Percentiles rank a stretch among this genome's conserved stretches.
Conservation (phyloP, 805 yeast genomes). For the Sungouiozyma ichnusensis region DNA sequence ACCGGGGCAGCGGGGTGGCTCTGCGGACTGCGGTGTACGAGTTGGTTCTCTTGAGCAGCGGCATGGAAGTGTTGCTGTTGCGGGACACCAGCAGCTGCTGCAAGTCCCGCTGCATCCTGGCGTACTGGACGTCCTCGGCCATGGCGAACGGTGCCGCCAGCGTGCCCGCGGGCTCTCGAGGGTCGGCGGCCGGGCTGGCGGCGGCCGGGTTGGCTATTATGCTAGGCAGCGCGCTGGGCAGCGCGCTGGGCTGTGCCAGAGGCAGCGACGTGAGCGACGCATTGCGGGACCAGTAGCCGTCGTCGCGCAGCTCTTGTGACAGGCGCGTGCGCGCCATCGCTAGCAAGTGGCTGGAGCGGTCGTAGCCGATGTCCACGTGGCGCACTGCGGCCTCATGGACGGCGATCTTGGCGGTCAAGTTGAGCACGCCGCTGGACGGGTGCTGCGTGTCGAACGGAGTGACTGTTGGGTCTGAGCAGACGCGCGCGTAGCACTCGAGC, state of each 20-base stretch:
- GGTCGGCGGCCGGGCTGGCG: background rate
- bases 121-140: background rate
- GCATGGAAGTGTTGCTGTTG: background rate
- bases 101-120: background rate
- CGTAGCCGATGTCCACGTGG: slow-evolving; percentile 31
- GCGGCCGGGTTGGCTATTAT: too few species aligned
- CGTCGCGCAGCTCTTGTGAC: slow-evolving; percentile 24
- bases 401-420: slow-evolving; percentile 48
- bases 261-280: slow-evolving; percentile 20
- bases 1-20: background rate
- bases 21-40: background rate
- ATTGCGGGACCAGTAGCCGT: slow-evolving; percentile 21
- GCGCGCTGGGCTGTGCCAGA: slow-evolving; percentile 7
- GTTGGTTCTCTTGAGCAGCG: background rate
- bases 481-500: slow-evolving; percentile 36
- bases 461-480: slow-evolving; percentile 45
- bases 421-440: slow-evolving; percentile 61
- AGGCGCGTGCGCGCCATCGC: slow-evolving; percentile 32
- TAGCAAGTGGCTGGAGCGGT: slow-evolving; percentile 30
- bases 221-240: background rate
- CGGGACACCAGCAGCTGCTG: background rate
- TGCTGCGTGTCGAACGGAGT: slow-evolving; percentile 58
- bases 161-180: background rate
- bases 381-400: slow-evolving; percentile 29
- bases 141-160: background rate